Base-by-base conservation (phyloP, 2,329 filamentous ascomycete species). In the Tolypocladium tropicale region DNA sequence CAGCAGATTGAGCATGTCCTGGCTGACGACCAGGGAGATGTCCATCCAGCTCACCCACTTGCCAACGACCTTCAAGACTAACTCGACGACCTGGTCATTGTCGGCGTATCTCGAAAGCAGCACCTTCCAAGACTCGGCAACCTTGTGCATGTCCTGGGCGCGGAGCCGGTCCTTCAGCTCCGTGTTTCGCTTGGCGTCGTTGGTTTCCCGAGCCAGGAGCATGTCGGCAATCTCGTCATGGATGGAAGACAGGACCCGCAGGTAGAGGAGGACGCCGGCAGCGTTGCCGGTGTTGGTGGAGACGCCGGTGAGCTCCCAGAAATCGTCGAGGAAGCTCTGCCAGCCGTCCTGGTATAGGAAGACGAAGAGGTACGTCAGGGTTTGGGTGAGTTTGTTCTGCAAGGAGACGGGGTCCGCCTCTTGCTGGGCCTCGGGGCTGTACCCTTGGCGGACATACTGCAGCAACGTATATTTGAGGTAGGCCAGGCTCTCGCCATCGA, bases 11-110 rank as follows among this genome's bases (percentile, higher is more conserved):
- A 97, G 83, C 81, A 96, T 94, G 55, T 86, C 83, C 68, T 92
- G 84, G 71, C 95, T 95, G 64, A 99, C 90, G 49, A 99, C 85
- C 56, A 99, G 78, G 53, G 88, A 89, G 64, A 99, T 97, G 68
- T 97, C 94, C 66, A 95, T 95, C 94, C 94, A 99, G 79, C 91
- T 95, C 58, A 96, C 91, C 93, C 94, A 99, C 70, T 93, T 94
- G 39, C 90, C 91, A 61, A 99, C 84, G n/a, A 91, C 88, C 72
- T 88, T 90, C 54, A 99, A 79, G 64, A 89, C 92, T 79, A 95
- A 85, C 70, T 96, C 91, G 48, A 95, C 81, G 57, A 97, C 81
- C 46, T 74, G 70, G 66, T 91, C 85, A 62, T 88, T 83, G 66
- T 81, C 82, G 62, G 80, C 78, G 80, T 92, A 97, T 65, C 86